A percentile compares a stretch with the other conserved stretches of the same genome.
These are phyloP conservation scores for Fraxinus pennsylvanica DNA, from an alignment of 257 asterid species.

Conservation along the genomic window DNA sequence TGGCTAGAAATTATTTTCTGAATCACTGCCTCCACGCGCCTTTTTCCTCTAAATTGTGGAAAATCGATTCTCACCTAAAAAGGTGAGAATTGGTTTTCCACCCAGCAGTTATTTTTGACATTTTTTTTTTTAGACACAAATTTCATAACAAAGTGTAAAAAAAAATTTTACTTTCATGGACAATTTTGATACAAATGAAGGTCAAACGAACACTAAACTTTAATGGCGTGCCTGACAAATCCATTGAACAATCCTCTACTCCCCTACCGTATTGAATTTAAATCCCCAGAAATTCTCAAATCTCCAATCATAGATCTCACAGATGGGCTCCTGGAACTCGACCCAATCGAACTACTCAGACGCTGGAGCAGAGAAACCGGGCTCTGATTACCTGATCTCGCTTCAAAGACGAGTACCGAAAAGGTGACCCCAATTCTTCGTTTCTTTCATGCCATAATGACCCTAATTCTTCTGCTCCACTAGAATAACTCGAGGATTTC, in stretches of 20 bases:
- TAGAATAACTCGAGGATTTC: conserved; percentile 55
- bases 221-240: no score
- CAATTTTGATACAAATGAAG: no score
- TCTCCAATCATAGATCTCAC: neutral
- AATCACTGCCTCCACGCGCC: no score
- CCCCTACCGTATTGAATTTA: conserved; percentile 48
- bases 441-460: conserved; percentile 76
- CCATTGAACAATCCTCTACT: conserved; percentile 65
- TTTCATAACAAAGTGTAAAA: no score
- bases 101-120: no score
- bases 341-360: conserved; percentile 50
- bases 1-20: no score
- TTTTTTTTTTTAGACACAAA: no score
- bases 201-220: no score
- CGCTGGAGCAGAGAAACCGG: conserved; percentile 91
- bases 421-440: conserved; percentile 70
- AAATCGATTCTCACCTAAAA: no score
- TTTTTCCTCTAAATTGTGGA: no score
- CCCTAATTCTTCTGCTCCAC: conserved; percentile 62
- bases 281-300: conserved; percentile 52
- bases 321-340: conserved; percentile 60
- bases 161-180: no score
- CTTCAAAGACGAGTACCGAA: conserved; percentile 65
- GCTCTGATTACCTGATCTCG: conserved; percentile 80
- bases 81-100: no score